These are phyloP conservation scores for Paraglomus brasilianum DNA, from an alignment of 192 early-diverging fungal genomes.

Conservation along the genomic window DNA sequence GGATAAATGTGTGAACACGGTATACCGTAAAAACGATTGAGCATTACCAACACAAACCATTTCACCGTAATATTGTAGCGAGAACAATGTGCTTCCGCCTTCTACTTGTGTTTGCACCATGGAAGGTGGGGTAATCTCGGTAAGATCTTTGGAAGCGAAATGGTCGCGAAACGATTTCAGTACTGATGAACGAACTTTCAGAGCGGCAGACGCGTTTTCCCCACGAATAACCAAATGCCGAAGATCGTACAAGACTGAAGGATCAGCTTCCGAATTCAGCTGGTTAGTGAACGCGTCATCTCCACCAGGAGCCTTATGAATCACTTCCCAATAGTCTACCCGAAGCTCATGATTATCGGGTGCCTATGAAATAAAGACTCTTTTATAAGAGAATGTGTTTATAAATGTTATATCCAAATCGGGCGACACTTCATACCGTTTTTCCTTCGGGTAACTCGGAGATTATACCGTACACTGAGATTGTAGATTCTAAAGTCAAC, in stretches of 20 bases:
- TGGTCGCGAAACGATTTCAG: slow-evolving; percentile 95
- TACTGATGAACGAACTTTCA: slow-evolving; percentile 82
- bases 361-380: slow-evolving; percentile 56
- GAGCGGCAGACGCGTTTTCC: slow-evolving; percentile 80
- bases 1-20: background rate
- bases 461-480: slow-evolving; percentile 84
- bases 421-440: slow-evolving; percentile 50
- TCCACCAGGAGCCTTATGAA: slow-evolving; percentile 90
- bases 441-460: slow-evolving; percentile 90
- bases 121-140: slow-evolving; percentile 95
- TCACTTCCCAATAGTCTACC: slow-evolving; percentile 95
- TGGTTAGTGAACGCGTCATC: slow-evolving; percentile 92
- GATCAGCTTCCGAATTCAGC: slow-evolving; percentile 86
- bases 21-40: background rate
- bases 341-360: slow-evolving; percentile 93
- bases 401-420: slow-evolving; percentile 10
- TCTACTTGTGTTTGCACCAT: slow-evolving; percentile 99
- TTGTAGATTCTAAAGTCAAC: slow-evolving; percentile 90
- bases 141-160: slow-evolving; percentile 76
- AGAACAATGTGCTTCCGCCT: slow-evolving; percentile 94
- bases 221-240: slow-evolving; percentile 97
- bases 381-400: slow-evolving; percentile 6
- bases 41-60: slow-evolving; percentile 43
- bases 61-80: slow-evolving; percentile 96
- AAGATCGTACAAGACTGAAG: slow-evolving; percentile 82